Percentiles rank a stretch among this genome's conserved stretches.
phyloP scores from a whole-genome alignment of 1,284 basidiomycete species.

The Fistulina hepatica region DNA sequence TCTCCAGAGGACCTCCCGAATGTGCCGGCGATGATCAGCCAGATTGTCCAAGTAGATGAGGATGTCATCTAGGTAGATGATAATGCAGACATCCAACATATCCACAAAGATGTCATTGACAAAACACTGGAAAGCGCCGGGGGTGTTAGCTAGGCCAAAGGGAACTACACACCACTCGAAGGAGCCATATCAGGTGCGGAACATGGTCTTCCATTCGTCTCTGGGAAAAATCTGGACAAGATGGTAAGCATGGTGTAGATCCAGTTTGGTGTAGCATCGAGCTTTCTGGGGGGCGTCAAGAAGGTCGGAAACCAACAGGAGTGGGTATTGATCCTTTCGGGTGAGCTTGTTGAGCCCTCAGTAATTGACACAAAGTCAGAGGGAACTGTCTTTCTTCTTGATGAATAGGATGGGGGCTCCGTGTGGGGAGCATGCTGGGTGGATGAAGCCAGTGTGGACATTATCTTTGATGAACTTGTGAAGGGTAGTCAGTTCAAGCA shows the following conservation, averaged over 20 bases:
- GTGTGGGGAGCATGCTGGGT: too few species aligned
- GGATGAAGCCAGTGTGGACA: too few species aligned
- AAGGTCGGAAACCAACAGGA: slow-evolving; percentile 20
- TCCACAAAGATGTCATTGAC: slow-evolving; percentile 11
- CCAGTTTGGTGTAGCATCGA: slow-evolving; percentile 10
- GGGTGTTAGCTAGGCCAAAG: slow-evolving; percentile 15
- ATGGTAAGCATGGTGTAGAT: slow-evolving; percentile 18
- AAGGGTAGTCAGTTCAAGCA: too few species aligned
- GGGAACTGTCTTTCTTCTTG: slow-evolving; percentile 16
- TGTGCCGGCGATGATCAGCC: slow-evolving; percentile 2
- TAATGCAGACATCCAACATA: slow-evolving; percentile 9
- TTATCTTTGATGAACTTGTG: too few species aligned
- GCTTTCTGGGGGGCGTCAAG: slow-evolving; percentile 13
- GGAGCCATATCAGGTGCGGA: slow-evolving; percentile 18
- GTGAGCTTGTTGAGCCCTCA: slow-evolving; percentile 21
- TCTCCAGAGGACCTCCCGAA: slow-evolving; percentile 5
- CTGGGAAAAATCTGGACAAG: slow-evolving; percentile 19
- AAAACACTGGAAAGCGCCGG: slow-evolving; percentile 8
- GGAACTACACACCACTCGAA: slow-evolving; percentile 27
- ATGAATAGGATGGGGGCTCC: too few species aligned
- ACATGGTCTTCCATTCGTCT: slow-evolving; percentile 25
- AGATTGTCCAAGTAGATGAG: slow-evolving; percentile 12
- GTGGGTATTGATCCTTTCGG: slow-evolving; percentile 17
- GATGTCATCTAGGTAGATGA: slow-evolving; percentile 15
- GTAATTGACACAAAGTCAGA: slow-evolving; percentile 26